Evolutionary conservation across 164 flowering plant genomes (phyloP).

Genomic region (Sedum album): DNA sequence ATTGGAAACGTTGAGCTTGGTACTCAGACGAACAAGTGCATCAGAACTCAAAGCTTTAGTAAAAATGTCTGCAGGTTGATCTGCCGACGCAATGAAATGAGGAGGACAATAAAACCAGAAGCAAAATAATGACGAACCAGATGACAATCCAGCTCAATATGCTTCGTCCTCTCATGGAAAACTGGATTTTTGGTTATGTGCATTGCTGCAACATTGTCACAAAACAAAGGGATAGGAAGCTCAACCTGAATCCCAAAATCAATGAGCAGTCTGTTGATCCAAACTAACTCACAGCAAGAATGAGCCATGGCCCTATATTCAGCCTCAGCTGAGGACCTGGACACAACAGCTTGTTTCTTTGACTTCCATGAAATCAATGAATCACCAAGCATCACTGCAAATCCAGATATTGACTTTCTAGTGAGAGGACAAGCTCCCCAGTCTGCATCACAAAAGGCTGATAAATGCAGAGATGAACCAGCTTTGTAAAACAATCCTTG

Average conservation of each 20-base stretch:
- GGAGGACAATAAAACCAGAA: background rate
- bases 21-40: no score
- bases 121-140: background rate
- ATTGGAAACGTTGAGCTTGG: no score
- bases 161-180: background rate
- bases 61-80: no score
- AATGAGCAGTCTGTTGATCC: background rate
- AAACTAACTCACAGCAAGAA: background rate
- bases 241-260: background rate
- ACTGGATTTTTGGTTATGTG: background rate
- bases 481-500: background rate
- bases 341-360: slow-evolving; percentile 17
- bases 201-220: background rate
- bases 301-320: slow-evolving; percentile 64
- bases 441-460: slow-evolving; percentile 9
- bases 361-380: slow-evolving; percentile 15
- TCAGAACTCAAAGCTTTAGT: no score
- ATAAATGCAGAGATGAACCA: background rate
- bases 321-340: slow-evolving; percentile 65
- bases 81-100: background rate
- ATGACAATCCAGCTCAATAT: background rate
- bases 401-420: slow-evolving; percentile 11
- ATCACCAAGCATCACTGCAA: slow-evolving; percentile 6
- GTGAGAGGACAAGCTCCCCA: background rate
- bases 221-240: background rate